Evolutionary conservation across 345 rosid species (phyloP).

Genomic region (Syzygium oleosum): DNA sequence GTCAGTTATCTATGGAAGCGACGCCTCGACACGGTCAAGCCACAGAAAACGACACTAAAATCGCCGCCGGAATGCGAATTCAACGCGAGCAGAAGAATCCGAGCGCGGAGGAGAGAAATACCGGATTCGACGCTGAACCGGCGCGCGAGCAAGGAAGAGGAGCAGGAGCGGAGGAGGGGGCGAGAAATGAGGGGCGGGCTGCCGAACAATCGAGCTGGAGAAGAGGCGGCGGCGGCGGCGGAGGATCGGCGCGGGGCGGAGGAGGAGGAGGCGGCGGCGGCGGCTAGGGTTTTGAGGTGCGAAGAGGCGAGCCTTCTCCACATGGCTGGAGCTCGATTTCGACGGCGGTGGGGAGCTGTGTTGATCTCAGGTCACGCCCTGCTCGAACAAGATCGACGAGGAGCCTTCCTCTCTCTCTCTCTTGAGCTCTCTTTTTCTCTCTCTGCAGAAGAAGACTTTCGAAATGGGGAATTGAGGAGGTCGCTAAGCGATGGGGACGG

Average conservation of each 20-base stretch:
- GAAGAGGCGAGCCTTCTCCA: slow-evolving; percentile 12
- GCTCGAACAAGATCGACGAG: neutral
- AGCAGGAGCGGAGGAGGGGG: neutral
- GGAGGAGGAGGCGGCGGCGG: slow-evolving; percentile 1
- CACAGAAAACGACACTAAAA: neutral
- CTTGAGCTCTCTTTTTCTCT: neutral
- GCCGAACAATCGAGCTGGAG: neutral
- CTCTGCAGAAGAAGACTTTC: neutral
- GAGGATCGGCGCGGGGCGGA: slow-evolving; percentile 6
- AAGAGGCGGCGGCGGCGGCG: neutral
- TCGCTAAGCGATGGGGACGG: neutral
- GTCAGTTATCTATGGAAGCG: neutral
- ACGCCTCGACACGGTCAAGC: neutral
- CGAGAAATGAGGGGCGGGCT: neutral
- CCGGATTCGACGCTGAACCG: slow-evolving; percentile 6
- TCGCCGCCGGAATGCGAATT: neutral
- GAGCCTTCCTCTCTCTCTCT: neutral
- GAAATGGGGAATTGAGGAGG: neutral
- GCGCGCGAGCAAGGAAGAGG: neutral
- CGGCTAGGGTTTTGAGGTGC: slow-evolving; percentile 16
- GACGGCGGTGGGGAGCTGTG: neutral
- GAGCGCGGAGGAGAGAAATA: neutral
- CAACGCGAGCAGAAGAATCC: neutral
- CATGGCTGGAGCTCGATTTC: neutral
- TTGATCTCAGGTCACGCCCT: slow-evolving; percentile 13